Evolutionary conservation across 192 early-diverging fungal species (phyloP).

Genomic region (Backusella australiensis): DNA sequence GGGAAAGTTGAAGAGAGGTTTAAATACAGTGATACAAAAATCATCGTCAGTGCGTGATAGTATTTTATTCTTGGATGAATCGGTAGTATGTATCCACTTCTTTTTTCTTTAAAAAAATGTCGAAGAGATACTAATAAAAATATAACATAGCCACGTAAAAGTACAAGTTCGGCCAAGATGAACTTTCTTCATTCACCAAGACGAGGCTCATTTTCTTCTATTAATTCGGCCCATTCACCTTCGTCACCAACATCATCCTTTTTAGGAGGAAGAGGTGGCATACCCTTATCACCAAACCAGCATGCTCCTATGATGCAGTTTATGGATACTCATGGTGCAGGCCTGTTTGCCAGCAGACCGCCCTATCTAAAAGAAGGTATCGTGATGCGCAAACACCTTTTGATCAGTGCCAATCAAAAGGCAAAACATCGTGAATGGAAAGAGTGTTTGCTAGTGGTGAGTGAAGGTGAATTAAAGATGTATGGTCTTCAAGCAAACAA

Average conservation of each 20-base stretch:
- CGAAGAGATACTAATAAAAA: neutral
- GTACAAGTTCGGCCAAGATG: slow-evolving; percentile 12
- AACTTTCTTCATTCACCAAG: neutral
- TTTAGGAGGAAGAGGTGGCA: neutral
- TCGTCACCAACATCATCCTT: neutral
- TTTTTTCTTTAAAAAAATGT: no score
- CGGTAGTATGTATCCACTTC: neutral
- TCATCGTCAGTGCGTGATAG: slow-evolving; percentile 14
- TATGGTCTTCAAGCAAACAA: slow-evolving; percentile 65
- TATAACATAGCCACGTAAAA: slow-evolving; percentile 13
- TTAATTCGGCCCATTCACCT: slow-evolving; percentile 15
- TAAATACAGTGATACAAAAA: slow-evolving; percentile 27
- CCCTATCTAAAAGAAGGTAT: slow-evolving; percentile 68
- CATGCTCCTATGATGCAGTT: slow-evolving; percentile 8
- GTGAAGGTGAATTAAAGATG: slow-evolving; percentile 79
- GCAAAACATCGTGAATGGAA: slow-evolving; percentile 85
- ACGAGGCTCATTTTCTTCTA: slow-evolving; percentile 29
- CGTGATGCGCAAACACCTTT: slow-evolving; percentile 84
- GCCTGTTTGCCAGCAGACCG: slow-evolving; percentile 17
- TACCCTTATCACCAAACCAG: neutral
- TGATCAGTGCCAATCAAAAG: slow-evolving; percentile 73
- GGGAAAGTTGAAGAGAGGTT: slow-evolving; percentile 22
- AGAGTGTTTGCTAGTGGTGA: slow-evolving; percentile 73
- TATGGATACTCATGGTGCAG: slow-evolving; percentile 9
- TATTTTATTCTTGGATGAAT: neutral